Evolutionary conservation across 2,329 filamentous ascomycete genomes (phyloP).

Genomic region (Penicillium sp.): DNA sequence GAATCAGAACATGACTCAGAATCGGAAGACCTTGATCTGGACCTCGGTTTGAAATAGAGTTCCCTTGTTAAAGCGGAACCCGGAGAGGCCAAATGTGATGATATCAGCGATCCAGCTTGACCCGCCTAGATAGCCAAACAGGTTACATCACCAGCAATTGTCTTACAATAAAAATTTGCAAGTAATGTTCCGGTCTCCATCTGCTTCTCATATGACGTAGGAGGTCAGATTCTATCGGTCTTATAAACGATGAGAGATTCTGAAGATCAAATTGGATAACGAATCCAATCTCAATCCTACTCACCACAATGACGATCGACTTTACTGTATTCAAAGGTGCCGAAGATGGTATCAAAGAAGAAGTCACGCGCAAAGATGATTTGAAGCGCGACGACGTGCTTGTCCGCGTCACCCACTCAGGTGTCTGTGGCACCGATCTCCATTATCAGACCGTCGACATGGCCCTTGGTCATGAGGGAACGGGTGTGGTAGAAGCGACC

Average conservation of each 20-base stretch:
- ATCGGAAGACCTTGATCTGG: too few species aligned
- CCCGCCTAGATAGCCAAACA: neutral
- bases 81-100: neutral
- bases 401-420: constrained; percentile 64
- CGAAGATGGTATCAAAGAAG: constrained; percentile 57
- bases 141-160: neutral
- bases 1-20: too few species aligned
- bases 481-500: constrained; percentile 32
- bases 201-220: neutral
- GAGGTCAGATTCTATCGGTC: neutral
- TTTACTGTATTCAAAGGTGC: constrained; percentile 67
- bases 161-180: neutral
- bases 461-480: constrained; percentile 42
- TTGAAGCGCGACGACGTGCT: constrained; percentile 51
- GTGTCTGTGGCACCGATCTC: constrained; percentile 63
- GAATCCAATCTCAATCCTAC: neutral
- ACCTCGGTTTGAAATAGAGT: neutral
- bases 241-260: neutral
- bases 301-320: constrained; percentile 25
- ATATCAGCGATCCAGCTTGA: neutral
- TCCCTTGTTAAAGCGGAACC: neutral
- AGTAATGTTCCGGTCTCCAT: neutral
- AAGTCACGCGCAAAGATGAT: constrained; percentile 45
- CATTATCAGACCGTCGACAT: constrained; percentile 37
- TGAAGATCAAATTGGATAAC: too few species aligned